These are phyloP conservation scores for Blechomonas ayalai DNA, from an alignment of 208 protist species.

Conservation along the genomic window DNA sequence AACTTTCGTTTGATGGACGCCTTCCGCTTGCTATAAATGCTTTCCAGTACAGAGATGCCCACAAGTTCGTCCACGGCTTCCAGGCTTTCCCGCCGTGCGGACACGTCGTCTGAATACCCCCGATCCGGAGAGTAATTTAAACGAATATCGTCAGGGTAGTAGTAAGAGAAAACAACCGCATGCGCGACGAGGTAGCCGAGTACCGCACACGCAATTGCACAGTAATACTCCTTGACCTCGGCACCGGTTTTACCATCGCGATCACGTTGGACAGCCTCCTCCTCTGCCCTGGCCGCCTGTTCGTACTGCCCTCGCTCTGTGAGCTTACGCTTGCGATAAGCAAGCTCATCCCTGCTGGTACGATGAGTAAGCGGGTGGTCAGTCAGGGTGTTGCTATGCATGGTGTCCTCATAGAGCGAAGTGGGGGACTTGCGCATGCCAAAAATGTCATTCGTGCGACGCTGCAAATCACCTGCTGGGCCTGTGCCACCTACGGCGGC, in stretches of 20 bases:
- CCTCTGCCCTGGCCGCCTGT: slow-evolving; percentile 61
- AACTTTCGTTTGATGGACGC: slow-evolving; percentile 26
- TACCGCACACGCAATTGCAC: slow-evolving; percentile 60
- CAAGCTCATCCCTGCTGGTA: slow-evolving; percentile 67
- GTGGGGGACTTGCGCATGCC: slow-evolving; percentile 62
- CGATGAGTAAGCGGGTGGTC: slow-evolving; percentile 82
- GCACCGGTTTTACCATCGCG: slow-evolving; percentile 48
- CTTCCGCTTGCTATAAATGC: slow-evolving; percentile 73
- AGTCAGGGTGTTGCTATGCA: slow-evolving; percentile 85
- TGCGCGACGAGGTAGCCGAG: slow-evolving; percentile 75
- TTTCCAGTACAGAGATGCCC: slow-evolving; percentile 69
- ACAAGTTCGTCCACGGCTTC: slow-evolving; percentile 74
- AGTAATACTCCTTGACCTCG: slow-evolving; percentile 80
- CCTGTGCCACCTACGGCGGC: slow-evolving; percentile 1
- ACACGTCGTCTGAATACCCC: slow-evolving; percentile 80
- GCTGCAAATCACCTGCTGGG: slow-evolving; percentile 6
- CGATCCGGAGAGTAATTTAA: slow-evolving; percentile 71
- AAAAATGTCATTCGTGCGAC: slow-evolving; percentile 46
- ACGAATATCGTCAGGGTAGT: slow-evolving; percentile 74
- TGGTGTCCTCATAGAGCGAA: slow-evolving; percentile 65
- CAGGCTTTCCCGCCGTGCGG: slow-evolving; percentile 47
- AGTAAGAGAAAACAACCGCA: slow-evolving; percentile 68
- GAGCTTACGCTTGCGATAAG: slow-evolving; percentile 78
- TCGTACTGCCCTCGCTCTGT: slow-evolving; percentile 80
- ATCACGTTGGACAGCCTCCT: slow-evolving; percentile 62